phyloP scores from a whole-genome alignment of 2,329 filamentous ascomycete genomes.

The Lasiodiplodia citricola region DNA sequence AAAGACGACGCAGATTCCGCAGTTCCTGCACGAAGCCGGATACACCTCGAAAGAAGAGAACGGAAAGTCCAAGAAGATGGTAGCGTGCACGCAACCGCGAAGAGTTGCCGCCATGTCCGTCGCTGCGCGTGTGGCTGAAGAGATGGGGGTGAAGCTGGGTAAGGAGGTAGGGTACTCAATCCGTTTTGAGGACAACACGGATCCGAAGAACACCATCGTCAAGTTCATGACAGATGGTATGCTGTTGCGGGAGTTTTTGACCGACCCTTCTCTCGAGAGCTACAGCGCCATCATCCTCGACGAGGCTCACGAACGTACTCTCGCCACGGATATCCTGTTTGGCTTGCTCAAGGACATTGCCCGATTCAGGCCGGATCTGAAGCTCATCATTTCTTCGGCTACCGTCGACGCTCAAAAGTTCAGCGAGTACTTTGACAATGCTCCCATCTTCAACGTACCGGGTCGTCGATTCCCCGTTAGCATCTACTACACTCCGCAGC shows the following conservation, averaged over 20 bases:
- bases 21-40: conserved; percentile 90
- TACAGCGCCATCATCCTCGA: conserved; percentile 96
- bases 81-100: conserved; percentile 92
- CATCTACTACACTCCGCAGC: conserved; percentile 86
- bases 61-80: conserved; percentile 74
- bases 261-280: conserved; percentile 79
- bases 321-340: conserved; percentile 88
- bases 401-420: conserved; percentile 96
- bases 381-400: conserved; percentile 89
- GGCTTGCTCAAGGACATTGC: conserved; percentile 89
- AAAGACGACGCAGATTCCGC: conserved; percentile 93
- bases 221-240: conserved; percentile 99
- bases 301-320: conserved; percentile 92
- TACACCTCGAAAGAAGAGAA: conserved; percentile 62
- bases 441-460: conserved; percentile 93
- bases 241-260: conserved; percentile 87
- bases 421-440: conserved; percentile 86
- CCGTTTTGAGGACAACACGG: conserved; percentile 90
- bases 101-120: conserved; percentile 98
- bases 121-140: conserved; percentile 92
- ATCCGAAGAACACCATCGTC: conserved; percentile 88
- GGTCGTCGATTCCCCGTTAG: conserved; percentile 88
- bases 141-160: conserved; percentile 87
- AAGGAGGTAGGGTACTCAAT: conserved; percentile 94
- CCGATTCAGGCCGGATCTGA: conserved; percentile 80